phyloP scores from a whole-genome alignment of 768 basidiomycete species.

The Pisolithus sp. region DNA sequence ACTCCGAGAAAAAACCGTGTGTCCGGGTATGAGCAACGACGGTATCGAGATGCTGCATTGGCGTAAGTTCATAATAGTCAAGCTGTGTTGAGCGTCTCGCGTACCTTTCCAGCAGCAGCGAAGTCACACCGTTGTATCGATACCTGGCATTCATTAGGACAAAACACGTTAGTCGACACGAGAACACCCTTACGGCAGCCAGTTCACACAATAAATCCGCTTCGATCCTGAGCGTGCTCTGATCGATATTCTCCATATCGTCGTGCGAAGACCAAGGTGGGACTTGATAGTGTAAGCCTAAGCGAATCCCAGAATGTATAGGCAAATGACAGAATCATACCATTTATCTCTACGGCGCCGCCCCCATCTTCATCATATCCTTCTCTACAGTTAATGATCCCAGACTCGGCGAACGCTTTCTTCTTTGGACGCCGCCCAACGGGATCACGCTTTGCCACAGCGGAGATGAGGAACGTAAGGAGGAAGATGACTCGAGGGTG shows the following conservation, averaged over 20 bases:
- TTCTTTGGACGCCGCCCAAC: constrained; percentile 71
- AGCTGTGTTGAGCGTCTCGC: constrained; percentile 9
- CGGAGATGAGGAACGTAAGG: constrained; percentile 62
- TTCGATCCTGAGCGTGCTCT: constrained; percentile 51
- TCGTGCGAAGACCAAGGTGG: constrained; percentile 47
- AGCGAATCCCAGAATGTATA: background rate
- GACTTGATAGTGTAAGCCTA: constrained; percentile 30
- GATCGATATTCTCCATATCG: constrained; percentile 45
- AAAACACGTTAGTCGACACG: background rate
- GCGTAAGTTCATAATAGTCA: too few species aligned
- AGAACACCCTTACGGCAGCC: constrained; percentile 41
- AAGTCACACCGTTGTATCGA: constrained; percentile 66
- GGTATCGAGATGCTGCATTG: constrained; percentile 31
- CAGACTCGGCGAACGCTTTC: constrained; percentile 63
- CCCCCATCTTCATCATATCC: constrained; percentile 30
- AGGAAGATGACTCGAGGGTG: constrained; percentile 62
- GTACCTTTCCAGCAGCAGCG: constrained; percentile 51
- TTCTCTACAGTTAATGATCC: constrained; percentile 40
- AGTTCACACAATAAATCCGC: constrained; percentile 71
- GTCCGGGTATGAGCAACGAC: constrained; percentile 61
- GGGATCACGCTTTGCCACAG: constrained; percentile 62
- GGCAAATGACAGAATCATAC: constrained; percentile 3
- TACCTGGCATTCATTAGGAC: constrained; percentile 33
- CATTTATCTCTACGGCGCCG: constrained; percentile 8
- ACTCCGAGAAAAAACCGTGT: constrained; percentile 46